Percentiles rank a stretch among this genome's conserved stretches.
These are phyloP conservation scores for Clavulina sp. DNA, from an alignment of 768 basidiomycete genomes.

Conservation along the genomic window DNA sequence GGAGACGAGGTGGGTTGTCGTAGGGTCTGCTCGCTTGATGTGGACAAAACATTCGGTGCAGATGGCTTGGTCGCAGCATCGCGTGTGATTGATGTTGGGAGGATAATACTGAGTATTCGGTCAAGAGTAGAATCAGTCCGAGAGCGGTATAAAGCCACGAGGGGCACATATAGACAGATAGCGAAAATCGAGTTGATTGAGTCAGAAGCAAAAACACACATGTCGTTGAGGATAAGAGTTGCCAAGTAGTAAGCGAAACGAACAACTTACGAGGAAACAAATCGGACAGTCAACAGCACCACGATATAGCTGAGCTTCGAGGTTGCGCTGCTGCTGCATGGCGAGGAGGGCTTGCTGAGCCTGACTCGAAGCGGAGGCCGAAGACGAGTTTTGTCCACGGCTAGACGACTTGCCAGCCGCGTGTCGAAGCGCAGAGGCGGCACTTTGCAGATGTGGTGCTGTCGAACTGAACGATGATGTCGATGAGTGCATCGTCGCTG, in stretches of 20 bases:
- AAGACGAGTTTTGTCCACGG: too few species aligned
- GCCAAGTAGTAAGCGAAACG: constrained; percentile 10
- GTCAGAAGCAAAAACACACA: neutral
- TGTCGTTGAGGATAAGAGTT: constrained; percentile 11
- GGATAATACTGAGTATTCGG: constrained; percentile 70
- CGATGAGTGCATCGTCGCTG: neutral
- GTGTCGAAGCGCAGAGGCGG: neutral
- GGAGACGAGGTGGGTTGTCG: constrained; percentile 84
- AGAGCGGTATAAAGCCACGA: neutral
- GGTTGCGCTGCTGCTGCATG: constrained; percentile 46
- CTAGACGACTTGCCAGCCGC: constrained; percentile 1
- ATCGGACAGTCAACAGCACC: constrained; percentile 91
- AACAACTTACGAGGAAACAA: constrained; percentile 72
- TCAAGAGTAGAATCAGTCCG: neutral
- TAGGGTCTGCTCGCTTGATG: constrained; percentile 92
- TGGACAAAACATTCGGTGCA: constrained; percentile 99
- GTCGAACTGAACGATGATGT: constrained; percentile 2
- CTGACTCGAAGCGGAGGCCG: too few species aligned
- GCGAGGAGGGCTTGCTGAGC: constrained; percentile 11
- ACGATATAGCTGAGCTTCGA: constrained; percentile 68
- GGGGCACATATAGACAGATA: constrained; percentile 1
- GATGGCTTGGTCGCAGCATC: constrained; percentile 96
- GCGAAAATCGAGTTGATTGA: too few species aligned
- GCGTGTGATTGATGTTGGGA: constrained; percentile 87
- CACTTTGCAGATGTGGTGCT: neutral